Evolutionary conservation across 768 basidiomycete genomes (phyloP).

Genomic region (Floccularia luteovirens): DNA sequence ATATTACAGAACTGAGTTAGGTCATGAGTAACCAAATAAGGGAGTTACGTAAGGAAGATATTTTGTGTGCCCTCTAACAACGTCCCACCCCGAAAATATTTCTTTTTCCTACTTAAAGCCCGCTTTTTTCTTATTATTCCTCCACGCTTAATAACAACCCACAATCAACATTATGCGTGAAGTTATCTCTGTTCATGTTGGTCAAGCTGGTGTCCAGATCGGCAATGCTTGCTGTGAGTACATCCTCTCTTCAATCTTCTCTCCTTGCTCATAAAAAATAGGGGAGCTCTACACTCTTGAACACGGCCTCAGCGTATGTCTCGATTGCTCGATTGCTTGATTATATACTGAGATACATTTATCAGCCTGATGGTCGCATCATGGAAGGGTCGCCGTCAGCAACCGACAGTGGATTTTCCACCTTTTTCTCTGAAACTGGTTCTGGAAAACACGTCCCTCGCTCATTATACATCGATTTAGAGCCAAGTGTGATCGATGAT

Average conservation of each 20-base stretch:
- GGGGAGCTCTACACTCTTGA: conserved; percentile 99
- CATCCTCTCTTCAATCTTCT: no score
- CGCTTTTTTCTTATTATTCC: conserved; percentile 12
- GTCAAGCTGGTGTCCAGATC: conserved; percentile 94
- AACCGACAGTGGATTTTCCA: conserved; percentile 86
- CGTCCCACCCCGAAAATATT: not conserved
- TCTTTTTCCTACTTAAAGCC: conserved; percentile 2
- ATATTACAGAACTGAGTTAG: not conserved
- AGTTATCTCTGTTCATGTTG: conserved; percentile 95
- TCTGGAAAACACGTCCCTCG: conserved; percentile 94
- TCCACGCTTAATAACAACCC: conserved; percentile 7
- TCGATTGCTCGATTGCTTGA: conserved; percentile 1
- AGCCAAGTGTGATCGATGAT: conserved; percentile 93
- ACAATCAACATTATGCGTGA: conserved; percentile 55
- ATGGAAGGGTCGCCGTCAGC: conserved; percentile 58
- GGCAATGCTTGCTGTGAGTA: conserved; percentile 95
- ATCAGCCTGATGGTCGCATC: conserved; percentile 88
- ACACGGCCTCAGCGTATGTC: conserved; percentile 87
- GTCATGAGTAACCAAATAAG: conserved; percentile 13
- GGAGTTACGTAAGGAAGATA: conserved; percentile 9
- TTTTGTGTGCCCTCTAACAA: not conserved
- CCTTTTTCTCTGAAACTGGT: conserved; percentile 95
- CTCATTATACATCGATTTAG: conserved; percentile 93
- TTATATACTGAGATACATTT: conserved; percentile 10
- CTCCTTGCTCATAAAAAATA: conserved; percentile 24